A percentile compares a stretch with the other conserved stretches of the same genome.
Evolutionary conservation across 768 basidiomycete genomes (phyloP).

Genomic region (Amanita polypyramis): DNA sequence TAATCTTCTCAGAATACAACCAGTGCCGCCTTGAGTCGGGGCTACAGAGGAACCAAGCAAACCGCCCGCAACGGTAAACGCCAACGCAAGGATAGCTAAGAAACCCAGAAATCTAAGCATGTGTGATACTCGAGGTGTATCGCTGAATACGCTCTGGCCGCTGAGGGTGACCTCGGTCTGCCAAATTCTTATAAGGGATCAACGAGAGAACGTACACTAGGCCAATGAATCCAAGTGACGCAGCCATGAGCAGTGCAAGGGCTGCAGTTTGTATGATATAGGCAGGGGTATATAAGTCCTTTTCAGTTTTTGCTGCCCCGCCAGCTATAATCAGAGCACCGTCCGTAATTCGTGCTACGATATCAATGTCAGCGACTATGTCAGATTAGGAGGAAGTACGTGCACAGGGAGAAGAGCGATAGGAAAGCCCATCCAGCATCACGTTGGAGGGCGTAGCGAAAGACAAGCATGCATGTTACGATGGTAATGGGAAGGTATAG

Average conservation of each 20-base stretch:
- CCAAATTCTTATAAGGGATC: constrained; percentile 10
- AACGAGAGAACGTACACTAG: constrained; percentile 27
- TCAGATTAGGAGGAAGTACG: constrained; percentile 14
- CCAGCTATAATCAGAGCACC: constrained; percentile 48
- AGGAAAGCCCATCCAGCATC: constrained; percentile 63
- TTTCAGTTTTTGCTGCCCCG: constrained; percentile 29
- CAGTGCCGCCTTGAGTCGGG: constrained; percentile 21
- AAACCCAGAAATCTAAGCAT: constrained; percentile 27
- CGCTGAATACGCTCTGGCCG: constrained; percentile 42
- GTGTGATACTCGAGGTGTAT: constrained; percentile 30
- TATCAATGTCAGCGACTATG: background rate
- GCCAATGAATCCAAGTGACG: constrained; percentile 39
- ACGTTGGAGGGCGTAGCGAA: constrained; percentile 45
- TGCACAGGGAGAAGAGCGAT: constrained; percentile 48
- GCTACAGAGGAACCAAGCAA: constrained; percentile 28
- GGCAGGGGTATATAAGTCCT: constrained; percentile 39
- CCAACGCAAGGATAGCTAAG: constrained; percentile 28
- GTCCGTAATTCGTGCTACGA: constrained; percentile 45
- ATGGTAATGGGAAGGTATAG: constrained; percentile 48
- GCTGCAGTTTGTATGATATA: constrained; percentile 38
- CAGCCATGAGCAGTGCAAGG: constrained; percentile 29
- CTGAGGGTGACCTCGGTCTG: constrained; percentile 16
- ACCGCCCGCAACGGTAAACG: constrained; percentile 35
- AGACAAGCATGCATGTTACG: constrained; percentile 32
- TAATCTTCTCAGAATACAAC: constrained; percentile 31